Conservation (phyloP, 257 asterid species). For the Solanum chmielewskii region DNA sequence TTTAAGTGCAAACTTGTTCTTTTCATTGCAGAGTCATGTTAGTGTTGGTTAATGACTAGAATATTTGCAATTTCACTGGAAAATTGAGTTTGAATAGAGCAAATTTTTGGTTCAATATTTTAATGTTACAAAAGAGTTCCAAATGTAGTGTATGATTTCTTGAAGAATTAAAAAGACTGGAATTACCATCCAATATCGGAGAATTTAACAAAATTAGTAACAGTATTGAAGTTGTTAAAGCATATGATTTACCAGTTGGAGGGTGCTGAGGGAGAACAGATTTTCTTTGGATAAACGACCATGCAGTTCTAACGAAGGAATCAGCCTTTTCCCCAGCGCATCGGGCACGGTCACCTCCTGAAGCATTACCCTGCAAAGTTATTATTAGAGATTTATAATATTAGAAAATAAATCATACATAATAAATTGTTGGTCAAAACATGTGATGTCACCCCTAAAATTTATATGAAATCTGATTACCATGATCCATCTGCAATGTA, state of each 20-base stretch:
- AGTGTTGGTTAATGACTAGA: background rate
- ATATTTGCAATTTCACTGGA: background rate
- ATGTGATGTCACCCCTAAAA: background rate
- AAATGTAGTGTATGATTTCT: background rate
- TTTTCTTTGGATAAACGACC: constrained; percentile 51
- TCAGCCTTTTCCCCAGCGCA: constrained; percentile 57
- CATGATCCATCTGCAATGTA: constrained; percentile 81
- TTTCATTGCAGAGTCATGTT: background rate
- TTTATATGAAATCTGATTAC: constrained; percentile 19
- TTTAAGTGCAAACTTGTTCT: background rate
- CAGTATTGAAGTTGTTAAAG: background rate
- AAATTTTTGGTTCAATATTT: background rate
- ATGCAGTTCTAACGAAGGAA: constrained; percentile 47
- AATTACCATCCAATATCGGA: background rate
- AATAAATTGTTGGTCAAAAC: background rate
- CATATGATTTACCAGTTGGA: constrained; percentile 38
- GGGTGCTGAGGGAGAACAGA: constrained; percentile 67
- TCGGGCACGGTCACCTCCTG: constrained; percentile 93
- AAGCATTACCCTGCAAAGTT: constrained; percentile 74
- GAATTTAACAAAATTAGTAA: background rate
- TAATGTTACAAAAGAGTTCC: background rate
- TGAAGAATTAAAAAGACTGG: background rate
- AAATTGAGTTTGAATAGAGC: background rate
- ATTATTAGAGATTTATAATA: background rate
- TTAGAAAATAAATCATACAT: background rate